phyloP scores from a whole-genome alignment of 495 filamentous ascomycete genomes.

The Cercophora sp. region DNA sequence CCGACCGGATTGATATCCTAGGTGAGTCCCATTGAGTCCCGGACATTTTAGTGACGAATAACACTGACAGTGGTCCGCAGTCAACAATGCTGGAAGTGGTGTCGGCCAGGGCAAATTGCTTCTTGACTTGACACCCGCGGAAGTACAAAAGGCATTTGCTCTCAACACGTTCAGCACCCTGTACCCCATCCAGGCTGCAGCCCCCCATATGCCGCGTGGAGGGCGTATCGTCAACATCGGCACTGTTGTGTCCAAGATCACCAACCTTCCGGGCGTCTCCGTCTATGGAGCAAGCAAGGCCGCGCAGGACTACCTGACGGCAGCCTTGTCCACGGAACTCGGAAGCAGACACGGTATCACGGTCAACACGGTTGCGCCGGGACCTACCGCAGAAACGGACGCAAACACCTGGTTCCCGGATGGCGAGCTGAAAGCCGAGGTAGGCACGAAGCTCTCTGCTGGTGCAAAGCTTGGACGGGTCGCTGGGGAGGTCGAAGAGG shows the following conservation, averaged over 20 bases:
- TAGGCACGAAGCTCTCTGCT: conserved; percentile 21
- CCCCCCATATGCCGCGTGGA: conserved; percentile 31
- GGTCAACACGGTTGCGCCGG: conserved; percentile 36
- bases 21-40: conserved; percentile 14
- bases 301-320: conserved; percentile 30
- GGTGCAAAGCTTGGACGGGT: conserved; percentile 27
- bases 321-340: conserved; percentile 26
- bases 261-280: background rate
- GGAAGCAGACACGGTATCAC: conserved; percentile 34
- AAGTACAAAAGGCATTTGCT: conserved; percentile 20
- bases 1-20: conserved; percentile 37
- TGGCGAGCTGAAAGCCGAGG: background rate
- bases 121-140: conserved; percentile 11
- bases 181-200: conserved; percentile 27
- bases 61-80: too few relatives aligned
- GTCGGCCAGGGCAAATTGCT: background rate
- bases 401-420: conserved; percentile 1
- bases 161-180: conserved; percentile 30
- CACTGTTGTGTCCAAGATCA: conserved; percentile 34
- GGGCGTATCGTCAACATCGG: conserved; percentile 44
- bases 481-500: conserved; percentile 34
- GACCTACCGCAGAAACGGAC: conserved; percentile 32
- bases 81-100: conserved; percentile 28
- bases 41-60: background rate
- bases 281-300: conserved; percentile 33